Percentiles rank a stretch among this genome's conserved stretches.
Conservation (phyloP, 441 rosid species). For the Syzygium syzygioides region DNA sequence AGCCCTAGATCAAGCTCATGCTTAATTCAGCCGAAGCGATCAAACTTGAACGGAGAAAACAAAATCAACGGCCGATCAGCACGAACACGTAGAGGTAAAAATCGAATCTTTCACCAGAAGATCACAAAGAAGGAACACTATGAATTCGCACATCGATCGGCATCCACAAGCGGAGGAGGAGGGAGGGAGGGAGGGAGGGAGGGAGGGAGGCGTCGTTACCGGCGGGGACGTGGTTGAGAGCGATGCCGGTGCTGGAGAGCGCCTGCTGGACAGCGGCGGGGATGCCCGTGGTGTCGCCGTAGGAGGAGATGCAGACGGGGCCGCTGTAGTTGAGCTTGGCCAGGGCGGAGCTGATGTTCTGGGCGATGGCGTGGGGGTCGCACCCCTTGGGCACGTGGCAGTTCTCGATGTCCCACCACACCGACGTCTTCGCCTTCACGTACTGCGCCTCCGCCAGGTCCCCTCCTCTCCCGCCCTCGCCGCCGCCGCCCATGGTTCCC, state of each 20-base stretch:
- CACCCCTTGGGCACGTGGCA: conserved; percentile 71
- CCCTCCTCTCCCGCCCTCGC: conserved; percentile 2
- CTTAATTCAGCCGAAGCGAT: not conserved
- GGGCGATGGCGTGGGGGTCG: conserved; percentile 72
- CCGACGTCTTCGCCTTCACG: conserved; percentile 67
- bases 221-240: conserved; percentile 91
- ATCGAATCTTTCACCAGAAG: not conserved
- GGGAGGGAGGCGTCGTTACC: conserved; percentile 25
- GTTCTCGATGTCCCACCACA: conserved; percentile 97
- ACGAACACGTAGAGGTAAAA: not conserved
- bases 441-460: conserved; percentile 58
- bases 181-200: too few relatives aligned
- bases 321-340: conserved; percentile 66
- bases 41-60: not conserved
- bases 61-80: not conserved
- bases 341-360: conserved; percentile 78
- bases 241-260: conserved; percentile 80
- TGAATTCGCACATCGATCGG: not conserved
- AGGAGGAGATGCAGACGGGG: conserved; percentile 78
- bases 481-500: not conserved
- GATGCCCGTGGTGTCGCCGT: conserved; percentile 72
- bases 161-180: not conserved
- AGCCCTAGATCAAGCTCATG: not conserved
- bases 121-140: not conserved
- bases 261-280: conserved; percentile 66